These are phyloP conservation scores for Solanum verrucosum DNA, from an alignment of 257 asterid genomes.

Conservation along the genomic window DNA sequence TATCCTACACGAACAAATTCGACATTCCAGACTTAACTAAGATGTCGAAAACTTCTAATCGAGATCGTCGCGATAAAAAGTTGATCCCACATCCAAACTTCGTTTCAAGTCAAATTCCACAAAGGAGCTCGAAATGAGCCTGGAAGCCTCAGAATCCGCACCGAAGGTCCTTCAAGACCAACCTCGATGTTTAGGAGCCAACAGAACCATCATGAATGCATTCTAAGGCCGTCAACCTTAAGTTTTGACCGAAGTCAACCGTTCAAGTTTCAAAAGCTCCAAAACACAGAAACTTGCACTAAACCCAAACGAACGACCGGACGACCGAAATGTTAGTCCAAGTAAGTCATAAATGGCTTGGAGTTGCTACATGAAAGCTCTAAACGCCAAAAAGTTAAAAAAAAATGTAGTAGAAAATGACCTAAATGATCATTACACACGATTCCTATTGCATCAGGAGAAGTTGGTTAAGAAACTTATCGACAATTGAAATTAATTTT, in stretches of 20 bases:
- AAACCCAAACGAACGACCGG: background rate
- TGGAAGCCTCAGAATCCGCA: background rate
- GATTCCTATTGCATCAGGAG: background rate
- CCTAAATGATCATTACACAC: background rate
- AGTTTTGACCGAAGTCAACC: background rate
- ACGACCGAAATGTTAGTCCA: background rate
- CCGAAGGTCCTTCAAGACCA: background rate
- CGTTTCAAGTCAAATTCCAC: background rate
- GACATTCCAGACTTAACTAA: background rate
- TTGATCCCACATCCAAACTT: background rate
- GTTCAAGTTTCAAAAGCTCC: background rate
- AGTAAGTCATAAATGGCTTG: no score
- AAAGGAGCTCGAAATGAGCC: background rate
- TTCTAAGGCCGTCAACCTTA: background rate
- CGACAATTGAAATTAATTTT: no score
- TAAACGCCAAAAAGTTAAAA: background rate
- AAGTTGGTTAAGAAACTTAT: background rate
- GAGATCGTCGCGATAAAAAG: background rate
- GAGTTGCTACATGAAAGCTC: background rate
- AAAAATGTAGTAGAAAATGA: background rate
- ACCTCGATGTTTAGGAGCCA: background rate
- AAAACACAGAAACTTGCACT: background rate
- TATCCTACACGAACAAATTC: no score
- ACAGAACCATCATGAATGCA: background rate
- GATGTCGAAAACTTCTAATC: background rate